Evolutionary conservation across 306 rosid species (phyloP), one percentile per base, ranked within the genome.

Genomic region (Quercus gilva): DNA sequence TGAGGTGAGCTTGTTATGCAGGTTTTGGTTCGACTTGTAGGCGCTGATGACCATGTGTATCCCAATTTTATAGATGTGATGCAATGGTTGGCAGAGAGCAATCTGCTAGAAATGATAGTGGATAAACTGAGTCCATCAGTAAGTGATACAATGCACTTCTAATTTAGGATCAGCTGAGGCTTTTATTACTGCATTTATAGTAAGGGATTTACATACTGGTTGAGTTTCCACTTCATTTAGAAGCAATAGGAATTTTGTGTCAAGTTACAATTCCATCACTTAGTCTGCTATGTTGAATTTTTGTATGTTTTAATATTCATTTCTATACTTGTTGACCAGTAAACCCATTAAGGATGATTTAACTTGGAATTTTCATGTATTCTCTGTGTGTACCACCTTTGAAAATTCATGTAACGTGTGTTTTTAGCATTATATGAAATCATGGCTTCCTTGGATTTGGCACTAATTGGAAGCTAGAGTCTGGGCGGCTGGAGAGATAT

Each of bases 61-160:
- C 97, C 98, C 87, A 93, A 96, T 83, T 93, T 90, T 84, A 84
- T 90, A 43, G 98, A 96, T 85, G 99, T 93, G 76, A 91, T 93
- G 94, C 98, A 91, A 84, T 96, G 97, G 99, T 85, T 96, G 88
- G 91, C 97, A 76, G 94, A 91, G 79, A 93, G 98, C 87, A 89
- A 96, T 86, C 90, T 96, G 87, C 91, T 96, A 31, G 98, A 93
- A 87, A 93, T 96, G 98, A 91, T 96, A 76, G 94, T 93, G 49
- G 98, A 96, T 80, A 96, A 96, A 87, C 83, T 96, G 79, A 89
- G 86, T 85, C 96, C 99, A 72, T 87, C 91, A 69, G 99, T 96
- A 84, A 88, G 99, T 90, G 72, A 75, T 56, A 31, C 4, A 26
- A 78, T 78, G 73, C 69, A 60, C 77, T 61, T 79, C 65, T 56